Evolutionary conservation across 306 rosid genomes (phyloP).

Genomic region (Acacia confusa): DNA sequence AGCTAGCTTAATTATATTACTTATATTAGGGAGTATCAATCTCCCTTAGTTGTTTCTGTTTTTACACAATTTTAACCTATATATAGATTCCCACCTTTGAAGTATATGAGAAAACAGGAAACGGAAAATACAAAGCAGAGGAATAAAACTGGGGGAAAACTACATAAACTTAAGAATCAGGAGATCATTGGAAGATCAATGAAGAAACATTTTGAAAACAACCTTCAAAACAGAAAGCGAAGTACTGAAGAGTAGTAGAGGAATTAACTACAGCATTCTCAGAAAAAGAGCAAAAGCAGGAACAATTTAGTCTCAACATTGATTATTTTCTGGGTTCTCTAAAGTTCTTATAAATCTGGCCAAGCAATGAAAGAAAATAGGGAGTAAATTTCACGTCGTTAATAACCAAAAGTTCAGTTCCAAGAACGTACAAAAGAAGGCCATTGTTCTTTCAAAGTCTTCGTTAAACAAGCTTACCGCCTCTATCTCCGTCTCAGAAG

Average conservation of each 20-base stretch:
- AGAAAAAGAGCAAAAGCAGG: neutral
- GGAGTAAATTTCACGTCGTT: neutral
- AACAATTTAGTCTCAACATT: neutral
- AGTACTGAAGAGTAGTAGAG: neutral
- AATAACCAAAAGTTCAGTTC: neutral
- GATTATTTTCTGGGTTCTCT: neutral
- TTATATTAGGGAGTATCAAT: neutral
- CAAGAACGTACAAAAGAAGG: slow-evolving; percentile 4
- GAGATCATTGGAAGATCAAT: neutral
- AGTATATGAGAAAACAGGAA: neutral
- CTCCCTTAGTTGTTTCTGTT: neutral
- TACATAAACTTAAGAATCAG: neutral
- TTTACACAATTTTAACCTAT: neutral
- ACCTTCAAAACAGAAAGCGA: slow-evolving; percentile 14
- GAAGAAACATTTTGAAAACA: neutral
- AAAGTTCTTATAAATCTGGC: neutral
- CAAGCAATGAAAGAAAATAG: neutral
- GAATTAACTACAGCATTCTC: neutral
- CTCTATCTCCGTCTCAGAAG: neutral
- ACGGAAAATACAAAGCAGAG: neutral
- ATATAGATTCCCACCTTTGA: neutral
- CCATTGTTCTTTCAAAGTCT: slow-evolving; percentile 21
- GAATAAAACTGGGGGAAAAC: neutral
- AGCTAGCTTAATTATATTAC: neutral
- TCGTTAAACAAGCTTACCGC: neutral